These are phyloP conservation scores for Penicillium daleae DNA, from an alignment of 495 filamentous ascomycete species.

Conservation along the genomic window DNA sequence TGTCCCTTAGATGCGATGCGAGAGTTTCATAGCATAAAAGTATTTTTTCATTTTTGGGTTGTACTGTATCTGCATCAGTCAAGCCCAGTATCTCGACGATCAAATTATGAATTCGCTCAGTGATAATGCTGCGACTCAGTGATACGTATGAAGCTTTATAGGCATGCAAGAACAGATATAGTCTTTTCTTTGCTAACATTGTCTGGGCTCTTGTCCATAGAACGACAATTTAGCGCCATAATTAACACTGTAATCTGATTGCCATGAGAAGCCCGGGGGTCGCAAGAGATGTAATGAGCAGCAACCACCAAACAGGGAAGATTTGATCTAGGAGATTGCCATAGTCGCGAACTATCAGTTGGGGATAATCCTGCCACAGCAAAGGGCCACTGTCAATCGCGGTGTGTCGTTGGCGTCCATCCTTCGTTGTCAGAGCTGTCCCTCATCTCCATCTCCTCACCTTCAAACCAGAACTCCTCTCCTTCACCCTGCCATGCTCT, in stretches of 20 bases:
- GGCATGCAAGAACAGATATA: background rate
- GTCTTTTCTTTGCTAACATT: background rate
- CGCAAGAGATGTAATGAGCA: background rate
- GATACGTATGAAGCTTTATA: background rate
- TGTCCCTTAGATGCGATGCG: background rate
- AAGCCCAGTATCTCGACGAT: background rate
- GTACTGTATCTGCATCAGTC: background rate
- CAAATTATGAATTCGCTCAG: background rate
- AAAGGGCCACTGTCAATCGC: background rate
- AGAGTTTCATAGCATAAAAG: slow-evolving; percentile 9
- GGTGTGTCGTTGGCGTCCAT: background rate
- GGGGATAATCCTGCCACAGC: background rate
- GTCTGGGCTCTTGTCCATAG: background rate
- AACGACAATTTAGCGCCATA: too few species aligned
- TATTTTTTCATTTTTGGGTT: background rate
- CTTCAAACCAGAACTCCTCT: background rate
- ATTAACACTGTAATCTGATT: background rate
- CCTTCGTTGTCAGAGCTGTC: background rate
- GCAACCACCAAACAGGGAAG: background rate
- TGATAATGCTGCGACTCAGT: background rate
- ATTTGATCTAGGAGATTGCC: background rate
- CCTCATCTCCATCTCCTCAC: background rate
- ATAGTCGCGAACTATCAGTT: background rate
- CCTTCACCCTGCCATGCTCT: background rate
- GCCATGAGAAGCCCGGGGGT: background rate